Evolutionary conservation across 1,139 yeast species (phyloP), one percentile per base, ranked within the genome.

Genomic region (Debaryomyces psychrophilus): DNA sequence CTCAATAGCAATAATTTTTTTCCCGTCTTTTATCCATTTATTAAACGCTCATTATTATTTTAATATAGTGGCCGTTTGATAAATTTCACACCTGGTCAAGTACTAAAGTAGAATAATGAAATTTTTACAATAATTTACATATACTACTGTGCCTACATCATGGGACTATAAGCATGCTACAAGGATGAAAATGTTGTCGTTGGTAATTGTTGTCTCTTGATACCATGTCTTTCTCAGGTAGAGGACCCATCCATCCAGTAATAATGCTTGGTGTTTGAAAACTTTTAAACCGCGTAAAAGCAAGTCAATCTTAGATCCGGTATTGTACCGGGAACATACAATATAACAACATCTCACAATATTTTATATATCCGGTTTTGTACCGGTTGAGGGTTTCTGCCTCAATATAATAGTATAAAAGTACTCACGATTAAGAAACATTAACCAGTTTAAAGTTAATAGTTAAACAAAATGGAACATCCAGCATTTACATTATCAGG

Each of bases 401-500:
- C 36, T 37, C 40, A 14, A 20, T 20, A 20, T 20, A 20, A 20
- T 20, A 4, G 5, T 4, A 4, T 5, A 20, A 20, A 20, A 20
- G 22, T 20, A 20, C 5, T 45, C 34, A 37, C 43, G 28, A 31
- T 38, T 41, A 31, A n/a, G 2, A n/a, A 15, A 40, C n/a, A 15
- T 31, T 40, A 4, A 20, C 22, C 22, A 20, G 22, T 40, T 22
- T 12, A 23, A 22, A 4, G 12, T n/a, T 11, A n/a, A 36, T 9
- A 22, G 9, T 15, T 5, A 25, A 11, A 20, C n/a, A 51, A 33
- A 17, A 73, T 74, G 92, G 95, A 87, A 70, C 93, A 87, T 64
- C 95, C 93, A 50, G 82, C 92, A 45, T 83, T 74, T 58, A 83
- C 93, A 22, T 76, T 87, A 59, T 82, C 92, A 28, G 90, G 85